Evolutionary conservation across 1,284 basidiomycete species (phyloP), one percentile per base, ranked within the genome.

Genomic region (Afroboletus lepidellus): DNA sequence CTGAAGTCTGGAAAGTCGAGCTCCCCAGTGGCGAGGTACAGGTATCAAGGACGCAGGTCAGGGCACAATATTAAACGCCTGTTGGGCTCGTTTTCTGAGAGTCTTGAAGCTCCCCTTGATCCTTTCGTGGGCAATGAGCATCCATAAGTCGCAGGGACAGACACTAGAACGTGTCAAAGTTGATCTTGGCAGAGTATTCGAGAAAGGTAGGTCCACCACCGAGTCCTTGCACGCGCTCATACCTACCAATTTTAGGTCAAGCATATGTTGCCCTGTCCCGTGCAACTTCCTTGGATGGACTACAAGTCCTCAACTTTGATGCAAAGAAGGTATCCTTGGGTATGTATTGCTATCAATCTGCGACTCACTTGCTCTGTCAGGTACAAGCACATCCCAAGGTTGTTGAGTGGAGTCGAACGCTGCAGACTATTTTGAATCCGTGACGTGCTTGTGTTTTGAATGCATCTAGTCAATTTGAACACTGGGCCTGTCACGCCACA

Each of bases 211-310:
- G 76, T 58, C 37, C 6, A 9, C 18, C 6, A 11, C 23, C 12
- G 11, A 34, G 21, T 25, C 2, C 27, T 38, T 50, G 18, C 37
- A 53, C 43, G 46, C 43, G 46, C 16, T 8, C 27, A 39, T 27
- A 30, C 41, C 23, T 29, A 62, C 44, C 12, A 18, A 38, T 29
- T 42, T 27, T 51, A 87, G 88, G 90, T 30, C 93, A 94, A 76
- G 94, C 94, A 32, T 98, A 99, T 63, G 95, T 98, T 27, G 96
- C 97, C 0, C 77, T 99, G 16, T 97, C 94, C 21, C 92, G 97
- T 30, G 97, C 97, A 3, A 97, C 94, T 0, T 88, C 85, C 9
- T 74, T 99, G 41, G 87, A 95, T 9, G 92, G 94, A 1, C 77
- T 99, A 21, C 94, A 99, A 67, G 91, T 98, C 1, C 73, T 91